Conservation (phyloP, 2,329 filamentous ascomycete species). For the Setomelanomma holmii region DNA sequence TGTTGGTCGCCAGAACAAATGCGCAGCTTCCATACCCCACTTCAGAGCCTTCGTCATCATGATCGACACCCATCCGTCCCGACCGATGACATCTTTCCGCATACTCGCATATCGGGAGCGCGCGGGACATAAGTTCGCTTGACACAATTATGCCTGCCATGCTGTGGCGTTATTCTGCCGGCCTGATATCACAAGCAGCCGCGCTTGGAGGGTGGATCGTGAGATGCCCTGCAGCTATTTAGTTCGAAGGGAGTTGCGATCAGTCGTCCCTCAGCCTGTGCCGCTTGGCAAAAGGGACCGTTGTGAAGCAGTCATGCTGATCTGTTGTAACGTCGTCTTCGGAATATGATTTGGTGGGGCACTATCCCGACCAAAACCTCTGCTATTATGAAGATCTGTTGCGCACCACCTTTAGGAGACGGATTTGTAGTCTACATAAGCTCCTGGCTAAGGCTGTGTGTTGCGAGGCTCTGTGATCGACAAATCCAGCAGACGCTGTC, state of each 20-base stretch:
- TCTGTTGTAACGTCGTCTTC: not conserved
- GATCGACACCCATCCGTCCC: not conserved
- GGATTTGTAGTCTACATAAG: not conserved
- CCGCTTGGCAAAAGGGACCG: no score
- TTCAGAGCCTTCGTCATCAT: not conserved
- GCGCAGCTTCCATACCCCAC: no score
- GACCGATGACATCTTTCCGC: not conserved
- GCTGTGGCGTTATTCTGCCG: not conserved
- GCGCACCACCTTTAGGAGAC: no score
- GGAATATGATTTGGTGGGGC: not conserved
- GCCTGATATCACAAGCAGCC: no score
- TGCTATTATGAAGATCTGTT: no score
- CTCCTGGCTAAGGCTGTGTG: not conserved
- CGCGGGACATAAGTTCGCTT: not conserved
- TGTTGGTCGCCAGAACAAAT: no score
- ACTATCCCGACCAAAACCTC: no score
- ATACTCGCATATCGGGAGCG: not conserved
- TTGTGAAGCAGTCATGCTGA: not conserved
- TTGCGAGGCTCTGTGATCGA: not conserved
- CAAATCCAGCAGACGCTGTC: not conserved
- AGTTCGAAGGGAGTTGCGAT: not conserved
- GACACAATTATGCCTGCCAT: not conserved
- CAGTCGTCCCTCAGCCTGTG: no score
- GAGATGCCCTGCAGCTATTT: not conserved
- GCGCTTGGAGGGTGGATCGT: not conserved